Evolutionary conservation across 257 asterid species (phyloP).

Genomic region (Solanum infundibuliforme): DNA sequence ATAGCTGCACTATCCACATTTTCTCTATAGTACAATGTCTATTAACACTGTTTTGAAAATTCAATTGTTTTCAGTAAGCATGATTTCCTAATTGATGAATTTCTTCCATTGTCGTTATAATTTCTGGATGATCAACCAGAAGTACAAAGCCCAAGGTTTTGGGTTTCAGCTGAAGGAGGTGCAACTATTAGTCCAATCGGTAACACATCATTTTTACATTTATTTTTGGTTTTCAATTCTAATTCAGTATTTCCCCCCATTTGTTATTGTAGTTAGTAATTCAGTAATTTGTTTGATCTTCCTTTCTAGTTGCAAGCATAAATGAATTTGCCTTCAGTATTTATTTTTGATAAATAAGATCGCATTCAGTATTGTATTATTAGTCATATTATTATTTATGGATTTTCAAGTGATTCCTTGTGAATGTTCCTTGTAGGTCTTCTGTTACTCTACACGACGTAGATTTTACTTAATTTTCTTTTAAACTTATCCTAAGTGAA

Average conservation of each 20-base stretch:
- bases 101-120: conserved; percentile 22
- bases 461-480: too few relatives aligned
- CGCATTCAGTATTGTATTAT: neutral
- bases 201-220: neutral
- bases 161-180: conserved; percentile 80
- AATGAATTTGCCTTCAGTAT: neutral
- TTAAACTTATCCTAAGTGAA: too few relatives aligned
- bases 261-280: neutral
- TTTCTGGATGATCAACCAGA: conserved; percentile 92
- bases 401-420: neutral
- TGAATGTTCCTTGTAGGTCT: neutral
- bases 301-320: neutral
- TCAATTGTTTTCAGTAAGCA: neutral
- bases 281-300: neutral
- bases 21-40: conserved; percentile 44
- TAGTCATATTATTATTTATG: neutral
- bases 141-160: conserved; percentile 84
- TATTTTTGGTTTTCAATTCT: neutral
- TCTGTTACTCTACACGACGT: too few relatives aligned
- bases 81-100: neutral
- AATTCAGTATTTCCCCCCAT: neutral
- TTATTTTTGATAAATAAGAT: neutral
- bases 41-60: neutral
- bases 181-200: conserved; percentile 83
- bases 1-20: conserved; percentile 90